Evolutionary conservation across 257 asterid genomes (phyloP).

Genomic region (Cynanchum wilfordii): DNA sequence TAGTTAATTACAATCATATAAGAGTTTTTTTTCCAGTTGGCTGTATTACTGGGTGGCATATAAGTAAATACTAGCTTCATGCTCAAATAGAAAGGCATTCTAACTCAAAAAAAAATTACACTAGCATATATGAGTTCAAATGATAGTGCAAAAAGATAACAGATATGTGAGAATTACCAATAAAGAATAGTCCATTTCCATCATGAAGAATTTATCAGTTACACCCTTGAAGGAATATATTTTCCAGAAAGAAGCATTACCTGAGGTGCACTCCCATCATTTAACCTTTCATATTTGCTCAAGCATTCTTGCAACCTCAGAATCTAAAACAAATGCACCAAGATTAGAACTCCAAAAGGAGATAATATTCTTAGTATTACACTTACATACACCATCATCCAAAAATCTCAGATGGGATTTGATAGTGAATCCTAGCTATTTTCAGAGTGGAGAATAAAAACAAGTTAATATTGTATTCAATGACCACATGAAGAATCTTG

Average conservation of each 20-base stretch:
- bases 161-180: background rate
- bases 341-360: conserved; percentile 13
- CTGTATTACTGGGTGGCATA: background rate
- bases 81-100: background rate
- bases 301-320: conserved; percentile 87
- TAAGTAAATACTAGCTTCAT: background rate
- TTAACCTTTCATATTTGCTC: conserved; percentile 83
- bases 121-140: background rate
- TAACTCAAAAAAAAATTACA: background rate
- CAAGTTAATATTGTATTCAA: background rate
- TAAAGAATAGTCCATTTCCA: background rate
- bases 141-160: background rate
- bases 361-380: conserved; percentile 4
- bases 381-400: background rate
- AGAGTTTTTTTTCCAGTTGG: background rate
- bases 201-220: background rate
- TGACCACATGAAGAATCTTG: background rate
- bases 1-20: background rate
- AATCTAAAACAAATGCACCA: conserved; percentile 51
- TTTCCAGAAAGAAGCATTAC: conserved; percentile 30
- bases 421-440: background rate
- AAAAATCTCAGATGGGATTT: background rate
- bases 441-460: background rate
- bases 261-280: conserved; percentile 92
- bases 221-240: background rate